Percentiles rank a stretch among this genome's conserved stretches.
phyloP scores from a whole-genome alignment of 306 rosid genomes.

The Astragalus glycyphyllos region DNA sequence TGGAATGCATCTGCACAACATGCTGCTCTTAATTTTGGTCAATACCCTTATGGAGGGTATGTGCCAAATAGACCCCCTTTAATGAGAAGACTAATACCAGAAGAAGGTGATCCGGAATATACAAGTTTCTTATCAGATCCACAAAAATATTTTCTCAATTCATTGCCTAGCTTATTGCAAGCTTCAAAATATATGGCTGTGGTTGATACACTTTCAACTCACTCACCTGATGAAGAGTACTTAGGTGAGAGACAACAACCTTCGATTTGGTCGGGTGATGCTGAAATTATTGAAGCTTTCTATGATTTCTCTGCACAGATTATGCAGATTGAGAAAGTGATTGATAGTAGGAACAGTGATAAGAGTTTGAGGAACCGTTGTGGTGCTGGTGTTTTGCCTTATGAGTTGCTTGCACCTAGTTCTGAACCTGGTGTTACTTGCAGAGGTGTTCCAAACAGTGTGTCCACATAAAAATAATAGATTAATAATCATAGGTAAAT shows the following conservation, averaged over 20 bases:
- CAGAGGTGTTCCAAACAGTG: conserved; percentile 95
- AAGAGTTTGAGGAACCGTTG: conserved; percentile 66
- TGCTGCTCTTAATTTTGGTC: conserved; percentile 97
- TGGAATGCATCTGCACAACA: conserved; percentile 97
- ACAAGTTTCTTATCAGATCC: conserved; percentile 73
- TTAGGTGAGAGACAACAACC: conserved; percentile 85
- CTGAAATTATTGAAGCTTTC: conserved; percentile 67
- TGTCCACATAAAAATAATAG: conserved; percentile 59
- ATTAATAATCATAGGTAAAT: background rate
- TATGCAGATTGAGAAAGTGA: conserved; percentile 72
- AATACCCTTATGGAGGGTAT: conserved; percentile 94
- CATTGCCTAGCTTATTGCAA: conserved; percentile 74
- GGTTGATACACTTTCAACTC: conserved; percentile 87
- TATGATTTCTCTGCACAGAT: conserved; percentile 72
- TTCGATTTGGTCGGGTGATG: conserved; percentile 77
- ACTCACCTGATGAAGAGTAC: conserved; percentile 94
- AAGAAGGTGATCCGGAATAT: conserved; percentile 77
- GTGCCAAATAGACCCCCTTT: conserved; percentile 94
- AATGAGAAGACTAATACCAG: conserved; percentile 79
- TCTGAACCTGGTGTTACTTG: conserved; percentile 95
- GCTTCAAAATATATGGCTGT: conserved; percentile 85
- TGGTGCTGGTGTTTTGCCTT: conserved; percentile 94
- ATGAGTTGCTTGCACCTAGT: conserved; percentile 90
- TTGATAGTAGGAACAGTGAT: conserved; percentile 70
- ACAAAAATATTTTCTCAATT: conserved; percentile 73